Evolutionary conservation across 495 filamentous ascomycete species (phyloP).

Genomic region (Xylaria curta): DNA sequence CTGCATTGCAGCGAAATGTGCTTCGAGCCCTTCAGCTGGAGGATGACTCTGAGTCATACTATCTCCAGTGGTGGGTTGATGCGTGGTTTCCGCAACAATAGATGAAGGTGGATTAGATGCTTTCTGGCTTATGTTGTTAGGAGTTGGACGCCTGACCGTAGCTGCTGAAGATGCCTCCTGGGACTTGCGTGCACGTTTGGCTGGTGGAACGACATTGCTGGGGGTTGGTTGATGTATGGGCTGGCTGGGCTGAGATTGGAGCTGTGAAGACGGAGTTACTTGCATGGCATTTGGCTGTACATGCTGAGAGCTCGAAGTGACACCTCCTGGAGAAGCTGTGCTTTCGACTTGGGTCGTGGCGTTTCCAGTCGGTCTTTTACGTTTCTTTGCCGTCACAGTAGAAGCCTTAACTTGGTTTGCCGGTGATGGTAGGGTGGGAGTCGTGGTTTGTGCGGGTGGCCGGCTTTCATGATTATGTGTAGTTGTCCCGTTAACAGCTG

Average conservation of each 20-base stretch:
- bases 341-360: slow-evolving; percentile 14
- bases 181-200: slow-evolving; percentile 39
- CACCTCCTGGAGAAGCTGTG: slow-evolving; percentile 11
- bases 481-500: slow-evolving; percentile 17
- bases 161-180: slow-evolving; percentile 37
- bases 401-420: slow-evolving; percentile 40
- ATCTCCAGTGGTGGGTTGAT: slow-evolving; percentile 28
- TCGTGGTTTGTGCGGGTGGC: slow-evolving; percentile 16
- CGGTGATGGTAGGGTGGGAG: slow-evolving; percentile 30
- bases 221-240: slow-evolving; percentile 18
- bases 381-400: slow-evolving; percentile 40
- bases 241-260: slow-evolving; percentile 23
- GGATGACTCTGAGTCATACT: slow-evolving; percentile 30
- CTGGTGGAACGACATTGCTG: slow-evolving; percentile 25
- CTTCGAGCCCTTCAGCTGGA: slow-evolving; percentile 40
- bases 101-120: slow-evolving; percentile 26
- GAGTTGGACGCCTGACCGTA: slow-evolving; percentile 33
- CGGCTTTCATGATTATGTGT: slow-evolving; percentile 24
- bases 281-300: slow-evolving; percentile 28
- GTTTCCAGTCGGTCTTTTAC: slow-evolving; percentile 38
- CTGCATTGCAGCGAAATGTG: slow-evolving; percentile 39
- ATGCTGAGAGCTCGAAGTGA: slow-evolving; percentile 30
- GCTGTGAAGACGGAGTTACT: slow-evolving; percentile 29
- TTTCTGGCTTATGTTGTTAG: slow-evolving; percentile 37
- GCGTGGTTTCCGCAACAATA: slow-evolving; percentile 25